phyloP scores from a whole-genome alignment of 768 basidiomycete genomes.

The Lenzites betulinus region DNA sequence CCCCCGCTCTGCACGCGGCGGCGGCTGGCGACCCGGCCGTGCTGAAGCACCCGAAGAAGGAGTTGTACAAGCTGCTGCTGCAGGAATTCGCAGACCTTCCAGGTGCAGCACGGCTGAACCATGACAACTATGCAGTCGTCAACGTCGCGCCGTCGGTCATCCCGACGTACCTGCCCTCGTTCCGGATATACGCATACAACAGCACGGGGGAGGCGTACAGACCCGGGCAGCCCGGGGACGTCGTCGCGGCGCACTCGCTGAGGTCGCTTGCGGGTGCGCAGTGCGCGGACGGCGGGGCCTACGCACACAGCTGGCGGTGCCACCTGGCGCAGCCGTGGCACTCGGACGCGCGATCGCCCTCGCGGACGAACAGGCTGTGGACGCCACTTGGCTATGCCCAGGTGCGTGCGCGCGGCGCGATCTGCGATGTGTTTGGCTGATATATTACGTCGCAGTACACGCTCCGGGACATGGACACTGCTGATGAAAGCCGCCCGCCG shows the following conservation, averaged over 20 bases:
- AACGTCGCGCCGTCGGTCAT: constrained; percentile 83
- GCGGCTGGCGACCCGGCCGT: background rate
- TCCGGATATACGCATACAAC: constrained; percentile 85
- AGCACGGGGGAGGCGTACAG: constrained; percentile 43
- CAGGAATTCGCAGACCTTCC: constrained; percentile 69
- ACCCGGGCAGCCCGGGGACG: constrained; percentile 45
- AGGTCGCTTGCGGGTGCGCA: constrained; percentile 32
- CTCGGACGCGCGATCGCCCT: constrained; percentile 67
- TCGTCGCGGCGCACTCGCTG: constrained; percentile 25
- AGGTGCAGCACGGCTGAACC: constrained; percentile 50
- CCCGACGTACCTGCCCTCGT: constrained; percentile 84
- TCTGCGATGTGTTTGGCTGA: constrained; percentile 6
- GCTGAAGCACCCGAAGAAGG: constrained; percentile 29
- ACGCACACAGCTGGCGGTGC: constrained; percentile 66
- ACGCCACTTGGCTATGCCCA: constrained; percentile 85
- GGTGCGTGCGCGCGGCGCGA: constrained; percentile 44
- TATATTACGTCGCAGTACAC: constrained; percentile 52
- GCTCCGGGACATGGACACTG: constrained; percentile 51
- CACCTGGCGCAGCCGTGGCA: constrained; percentile 59
- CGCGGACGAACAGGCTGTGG: constrained; percentile 67
- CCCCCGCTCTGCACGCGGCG: constrained; percentile 12
- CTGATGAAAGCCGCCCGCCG: constrained; percentile 52
- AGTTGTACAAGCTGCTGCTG: constrained; percentile 59
- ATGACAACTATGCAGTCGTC: constrained; percentile 71
- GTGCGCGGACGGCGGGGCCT: constrained; percentile 48